These are phyloP conservation scores for Coleophoma crateriformis DNA, from an alignment of 2,329 filamentous ascomycete species.

Conservation along the genomic window DNA sequence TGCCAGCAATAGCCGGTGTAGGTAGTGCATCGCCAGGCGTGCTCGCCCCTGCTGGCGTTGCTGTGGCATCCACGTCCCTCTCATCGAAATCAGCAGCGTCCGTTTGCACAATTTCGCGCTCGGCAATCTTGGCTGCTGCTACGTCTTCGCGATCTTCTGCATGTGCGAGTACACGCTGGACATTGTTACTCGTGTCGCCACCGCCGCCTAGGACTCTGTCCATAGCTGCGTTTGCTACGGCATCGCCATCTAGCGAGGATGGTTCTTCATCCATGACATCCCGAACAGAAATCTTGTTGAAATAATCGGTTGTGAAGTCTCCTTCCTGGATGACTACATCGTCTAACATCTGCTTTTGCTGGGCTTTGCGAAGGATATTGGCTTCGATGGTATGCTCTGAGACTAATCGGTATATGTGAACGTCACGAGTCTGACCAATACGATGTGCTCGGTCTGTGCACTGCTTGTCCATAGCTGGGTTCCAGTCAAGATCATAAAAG, in stretches of 20 bases:
- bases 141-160: constrained; percentile 93
- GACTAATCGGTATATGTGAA: constrained; percentile 93
- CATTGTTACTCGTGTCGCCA: constrained; percentile 50
- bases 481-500: constrained; percentile 99
- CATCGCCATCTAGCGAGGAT: constrained; percentile 52
- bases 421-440: constrained; percentile 94
- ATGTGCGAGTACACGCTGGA: constrained; percentile 73
- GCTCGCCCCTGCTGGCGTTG: constrained; percentile 20
- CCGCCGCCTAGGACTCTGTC: constrained; percentile 68
- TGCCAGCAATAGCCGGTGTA: constrained; percentile 36
- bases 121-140: constrained; percentile 77
- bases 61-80: constrained; percentile 34
- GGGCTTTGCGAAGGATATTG: constrained; percentile 93
- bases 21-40: constrained; percentile 20
- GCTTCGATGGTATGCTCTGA: constrained; percentile 95
- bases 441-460: constrained; percentile 96
- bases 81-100: constrained; percentile 84
- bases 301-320: constrained; percentile 95
- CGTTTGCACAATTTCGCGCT: constrained; percentile 79
- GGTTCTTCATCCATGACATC: constrained; percentile 59
- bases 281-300: constrained; percentile 68
- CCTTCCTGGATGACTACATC: constrained; percentile 98
- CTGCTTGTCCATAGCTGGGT: constrained; percentile 99
- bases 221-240: constrained; percentile 76
- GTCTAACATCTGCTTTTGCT: constrained; percentile 96